Conservation (phyloP, 2,329 filamentous ascomycete species). For the Sclerotinia sclerotiorum region DNA sequence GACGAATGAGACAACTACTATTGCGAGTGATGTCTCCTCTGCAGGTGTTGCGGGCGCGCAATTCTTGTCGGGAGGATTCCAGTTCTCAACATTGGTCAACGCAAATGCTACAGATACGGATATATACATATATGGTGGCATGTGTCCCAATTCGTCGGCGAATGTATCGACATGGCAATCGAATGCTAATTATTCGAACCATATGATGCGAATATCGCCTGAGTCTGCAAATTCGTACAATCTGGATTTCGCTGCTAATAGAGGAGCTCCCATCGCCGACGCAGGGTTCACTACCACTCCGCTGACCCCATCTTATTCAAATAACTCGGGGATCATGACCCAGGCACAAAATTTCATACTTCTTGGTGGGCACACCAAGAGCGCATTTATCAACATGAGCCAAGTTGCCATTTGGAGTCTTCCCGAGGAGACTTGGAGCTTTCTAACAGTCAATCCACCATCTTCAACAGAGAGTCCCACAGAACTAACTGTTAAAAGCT, state of each 20-base stretch:
- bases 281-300: constrained; percentile 84
- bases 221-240: constrained; percentile 45
- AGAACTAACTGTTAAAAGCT: constrained; percentile 56
- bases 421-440: constrained; percentile 84
- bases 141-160: constrained; percentile 66
- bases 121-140: constrained; percentile 70
- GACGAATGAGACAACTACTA: constrained; percentile 46
- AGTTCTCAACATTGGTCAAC: constrained; percentile 37
- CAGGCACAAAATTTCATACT: constrained; percentile 79
- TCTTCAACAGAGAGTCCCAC: constrained; percentile 41
- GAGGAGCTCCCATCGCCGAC: constrained; percentile 69
- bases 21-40: constrained; percentile 41
- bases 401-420: constrained; percentile 83
- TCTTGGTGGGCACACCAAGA: constrained; percentile 78
- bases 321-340: constrained; percentile 62
- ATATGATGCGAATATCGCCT: constrained; percentile 66
- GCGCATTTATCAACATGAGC: constrained; percentile 92
- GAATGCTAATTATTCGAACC: constrained; percentile 73
- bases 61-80: constrained; percentile 52
- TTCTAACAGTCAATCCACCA: constrained; percentile 62
- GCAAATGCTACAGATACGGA: constrained; percentile 38
- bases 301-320: constrained; percentile 67
- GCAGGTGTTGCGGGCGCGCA: constrained; percentile 49
- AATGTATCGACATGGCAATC: constrained; percentile 60
- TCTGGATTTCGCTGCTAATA: constrained; percentile 47